phyloP scores from a whole-genome alignment of 148 eudicot species.

The Camellia granthamiana region DNA sequence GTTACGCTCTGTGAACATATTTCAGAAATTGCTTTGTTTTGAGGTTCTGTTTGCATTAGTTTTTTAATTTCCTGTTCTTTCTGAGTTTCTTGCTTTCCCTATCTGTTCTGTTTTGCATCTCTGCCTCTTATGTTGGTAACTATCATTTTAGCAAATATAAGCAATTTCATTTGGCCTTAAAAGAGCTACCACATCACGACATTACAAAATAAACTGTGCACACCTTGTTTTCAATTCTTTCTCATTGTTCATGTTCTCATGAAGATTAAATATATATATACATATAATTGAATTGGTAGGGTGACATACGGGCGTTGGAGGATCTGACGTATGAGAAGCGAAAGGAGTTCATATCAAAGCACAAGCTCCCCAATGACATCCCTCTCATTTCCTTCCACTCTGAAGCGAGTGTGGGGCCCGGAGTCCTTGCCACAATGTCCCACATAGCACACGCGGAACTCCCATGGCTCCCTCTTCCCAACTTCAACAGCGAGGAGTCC shows the following conservation, averaged over 20 bases:
- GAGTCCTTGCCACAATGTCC: conserved; percentile 68
- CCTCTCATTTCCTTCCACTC: conserved; percentile 89
- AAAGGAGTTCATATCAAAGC: conserved; percentile 62
- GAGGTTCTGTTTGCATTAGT: background rate
- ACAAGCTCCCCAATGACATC: conserved; percentile 71
- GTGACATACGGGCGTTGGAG: conserved; percentile 79
- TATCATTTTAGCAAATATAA: background rate
- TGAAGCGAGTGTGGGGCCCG: conserved; percentile 65
- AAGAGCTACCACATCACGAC: background rate
- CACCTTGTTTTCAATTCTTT: background rate
- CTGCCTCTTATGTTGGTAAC: background rate
- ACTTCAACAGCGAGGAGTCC: conserved; percentile 18
- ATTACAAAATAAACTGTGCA: background rate
- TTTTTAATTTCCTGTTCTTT: background rate
- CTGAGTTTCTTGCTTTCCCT: background rate
- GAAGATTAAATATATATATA: background rate
- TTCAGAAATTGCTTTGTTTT: background rate
- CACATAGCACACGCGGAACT: conserved; percentile 91
- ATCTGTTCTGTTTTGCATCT: background rate
- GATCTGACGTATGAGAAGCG: conserved; percentile 84
- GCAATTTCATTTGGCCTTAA: background rate
- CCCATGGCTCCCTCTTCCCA: conserved; percentile 61
- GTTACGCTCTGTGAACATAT: background rate
- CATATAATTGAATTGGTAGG: conserved; percentile 35
- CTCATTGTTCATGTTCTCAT: no score